phyloP scores from a whole-genome alignment of 495 filamentous ascomycete genomes.

The Tetracladium marchalianum region DNA sequence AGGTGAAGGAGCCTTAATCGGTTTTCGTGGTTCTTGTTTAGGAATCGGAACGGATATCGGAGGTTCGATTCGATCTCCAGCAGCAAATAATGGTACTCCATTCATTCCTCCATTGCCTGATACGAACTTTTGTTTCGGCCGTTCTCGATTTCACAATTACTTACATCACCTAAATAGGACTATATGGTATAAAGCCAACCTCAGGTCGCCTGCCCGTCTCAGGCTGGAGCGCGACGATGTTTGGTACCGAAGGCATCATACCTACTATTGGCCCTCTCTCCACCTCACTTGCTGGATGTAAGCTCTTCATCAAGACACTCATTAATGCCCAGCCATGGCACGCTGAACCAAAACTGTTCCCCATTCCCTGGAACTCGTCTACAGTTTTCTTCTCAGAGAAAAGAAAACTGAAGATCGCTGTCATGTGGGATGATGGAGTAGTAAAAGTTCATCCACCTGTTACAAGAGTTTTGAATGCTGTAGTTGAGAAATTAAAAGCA shows the following conservation, averaged over 20 bases:
- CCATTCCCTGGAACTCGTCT: conserved; percentile 44
- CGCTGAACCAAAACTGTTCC: conserved; percentile 45
- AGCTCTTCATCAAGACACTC: conserved; percentile 52
- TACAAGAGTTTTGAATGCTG: conserved; percentile 42
- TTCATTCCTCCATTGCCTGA: not conserved
- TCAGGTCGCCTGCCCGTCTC: conserved; percentile 44
- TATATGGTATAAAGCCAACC: conserved; percentile 59
- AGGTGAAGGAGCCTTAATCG: conserved; percentile 57
- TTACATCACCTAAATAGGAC: not conserved
- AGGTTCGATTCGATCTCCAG: conserved; percentile 57
- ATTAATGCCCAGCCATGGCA: conserved; percentile 53
- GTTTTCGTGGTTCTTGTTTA: conserved; percentile 44
- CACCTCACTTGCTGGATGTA: conserved; percentile 49
- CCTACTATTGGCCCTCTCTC: conserved; percentile 54
- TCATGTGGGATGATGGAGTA: conserved; percentile 63
- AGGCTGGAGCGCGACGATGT: conserved; percentile 37
- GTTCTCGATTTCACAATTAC: too few relatives aligned
- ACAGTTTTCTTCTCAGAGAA: conserved; percentile 15
- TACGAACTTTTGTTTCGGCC: too few relatives aligned
- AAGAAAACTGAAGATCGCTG: conserved; percentile 49
- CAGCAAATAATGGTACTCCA: conserved; percentile 40
- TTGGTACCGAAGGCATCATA: conserved; percentile 49
- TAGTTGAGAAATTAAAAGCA: conserved; percentile 42
- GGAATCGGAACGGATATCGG: conserved; percentile 65
- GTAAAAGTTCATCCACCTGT: conserved; percentile 66